Evolutionary conservation across 148 eudicot species (phyloP), one percentile per base, ranked within the genome.

Genomic region (Tetragonia tetragonoides): DNA sequence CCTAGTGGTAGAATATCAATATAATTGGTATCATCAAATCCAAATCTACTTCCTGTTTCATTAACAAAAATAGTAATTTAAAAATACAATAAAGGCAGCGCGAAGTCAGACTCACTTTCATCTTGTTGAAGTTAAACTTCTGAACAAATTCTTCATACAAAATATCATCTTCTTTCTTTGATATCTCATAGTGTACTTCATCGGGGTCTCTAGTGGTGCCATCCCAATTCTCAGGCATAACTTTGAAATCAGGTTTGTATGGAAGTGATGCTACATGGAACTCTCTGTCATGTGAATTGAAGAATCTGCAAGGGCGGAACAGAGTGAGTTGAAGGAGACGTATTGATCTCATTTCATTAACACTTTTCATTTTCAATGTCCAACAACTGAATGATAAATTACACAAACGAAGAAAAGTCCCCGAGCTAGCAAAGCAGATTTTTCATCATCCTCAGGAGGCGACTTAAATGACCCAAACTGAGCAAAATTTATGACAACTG

Each of bases 171-270:
- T 93, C 99, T 82, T 86, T 93, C 97, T 90, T 91, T 10, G 97
- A 95, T 71, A 91, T 95, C 80, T 95, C 97, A 72, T 93, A 95
- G 67, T 89, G 99, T 12, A 95, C 97, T 86, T 93, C 99, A 84
- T 95, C 97, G 7, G 95, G 97, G 83, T 95, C 99, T 66, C 87
- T 83, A 53, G 92, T 89, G 49, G 93, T 93, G 75, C 97, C 97
- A 81, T 95, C 99, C 99, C 99, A 95, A 41, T 93, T 97, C 88
- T 95, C 97, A 6, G 99, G 99, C 99, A 95, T 95, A 81, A 95
- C 95, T 78, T 89, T 95, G 84, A 95, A 95, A 70, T 93, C 92
- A 34, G 99, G 99, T 75, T 90, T 93, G 84, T 93, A 86, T 15
- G 97, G 99, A 80, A 95, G 97, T 72, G 95, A 61, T 21, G 99